Evolutionary conservation across 108 stramenopile genomes (phyloP).

Genomic region (Chaetoceros muelleri): DNA sequence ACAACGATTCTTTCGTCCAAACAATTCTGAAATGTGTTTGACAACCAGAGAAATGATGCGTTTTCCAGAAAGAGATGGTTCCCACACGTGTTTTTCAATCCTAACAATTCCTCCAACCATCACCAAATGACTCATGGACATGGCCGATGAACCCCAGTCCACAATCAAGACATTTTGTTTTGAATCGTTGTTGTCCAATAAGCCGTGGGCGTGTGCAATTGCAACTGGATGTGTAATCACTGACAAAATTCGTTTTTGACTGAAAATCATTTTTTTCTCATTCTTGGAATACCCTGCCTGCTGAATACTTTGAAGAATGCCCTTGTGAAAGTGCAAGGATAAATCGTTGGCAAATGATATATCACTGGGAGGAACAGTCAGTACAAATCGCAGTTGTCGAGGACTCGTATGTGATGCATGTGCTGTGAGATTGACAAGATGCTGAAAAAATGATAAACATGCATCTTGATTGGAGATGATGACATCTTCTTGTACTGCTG

Average conservation of each 20-base stretch:
- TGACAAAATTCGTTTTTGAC: not conserved
- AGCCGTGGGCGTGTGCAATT: not conserved
- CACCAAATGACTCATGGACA: not conserved
- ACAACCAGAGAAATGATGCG: slow-evolving; percentile 23
- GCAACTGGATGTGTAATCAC: not conserved
- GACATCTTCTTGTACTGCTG: no score
- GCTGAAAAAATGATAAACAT: not conserved
- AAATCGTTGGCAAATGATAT: not conserved
- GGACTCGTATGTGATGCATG: not conserved
- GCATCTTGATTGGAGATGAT: not conserved
- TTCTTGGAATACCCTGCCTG: not conserved
- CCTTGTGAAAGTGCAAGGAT: not conserved
- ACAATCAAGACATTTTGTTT: not conserved
- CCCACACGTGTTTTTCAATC: slow-evolving; percentile 17
- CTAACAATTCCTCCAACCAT: not conserved
- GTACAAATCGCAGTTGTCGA: not conserved
- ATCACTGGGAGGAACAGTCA: not conserved
- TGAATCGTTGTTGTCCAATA: not conserved
- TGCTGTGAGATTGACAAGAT: not conserved
- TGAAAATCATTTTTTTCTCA: not conserved
- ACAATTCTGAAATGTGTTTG: slow-evolving; percentile 54
- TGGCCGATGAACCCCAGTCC: not conserved
- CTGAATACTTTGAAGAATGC: not conserved
- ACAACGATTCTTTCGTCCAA: slow-evolving; percentile 53
- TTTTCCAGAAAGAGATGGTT: slow-evolving; percentile 22